Base-by-base conservation (phyloP, 2,329 filamentous ascomycete genomes). In the Seiridium cupressi region DNA sequence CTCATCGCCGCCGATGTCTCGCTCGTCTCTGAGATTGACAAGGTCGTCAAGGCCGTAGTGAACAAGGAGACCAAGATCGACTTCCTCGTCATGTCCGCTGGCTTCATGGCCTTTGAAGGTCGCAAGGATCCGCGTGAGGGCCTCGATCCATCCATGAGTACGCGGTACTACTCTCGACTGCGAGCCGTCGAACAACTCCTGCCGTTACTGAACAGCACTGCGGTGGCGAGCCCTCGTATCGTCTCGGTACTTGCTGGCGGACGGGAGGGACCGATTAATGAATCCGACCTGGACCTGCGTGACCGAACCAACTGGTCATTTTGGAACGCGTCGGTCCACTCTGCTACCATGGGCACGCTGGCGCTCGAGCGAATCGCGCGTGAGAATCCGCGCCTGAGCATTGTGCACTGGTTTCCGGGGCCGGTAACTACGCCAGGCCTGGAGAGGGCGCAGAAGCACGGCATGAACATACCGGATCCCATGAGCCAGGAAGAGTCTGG, bases 91-190 rank as follows among this genome's bases (percentile, higher is more conserved):
- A 67, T 76, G 69, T 75, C 70, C 11, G 68, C 72, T 13, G 75
- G 72, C 18, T 71, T 72, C 62, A 61, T 76, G 54, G 69, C 69
- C 7, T 69, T 74, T 49, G 62, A 61, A 44, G 70, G 69, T 40
- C 66, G 71, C 4, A 60, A 68, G 74, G 81, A 84, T 59, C 82
- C 80, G 0, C 51, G 69, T 4, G 84, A 86, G 70, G 82, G 82
- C 18, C 74, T 87, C 13, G 79, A 85, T 60, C 71, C 74, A 32
- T 76, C 79, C 42, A 76, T 79, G 60, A 71, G 78, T 10, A 77
- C 84, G 35, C 77, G 77, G 47, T 84, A 78, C 73, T 85, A 85
- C 71, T 73, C 79, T 5, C 82, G 83, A 38, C 76, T 81, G 64
- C 78, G 80, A 40, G 81, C 84, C 66, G 74, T 80, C 7, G 58